phyloP scores from a whole-genome alignment of 306 rosid species.

The Prunus salicina region DNA sequence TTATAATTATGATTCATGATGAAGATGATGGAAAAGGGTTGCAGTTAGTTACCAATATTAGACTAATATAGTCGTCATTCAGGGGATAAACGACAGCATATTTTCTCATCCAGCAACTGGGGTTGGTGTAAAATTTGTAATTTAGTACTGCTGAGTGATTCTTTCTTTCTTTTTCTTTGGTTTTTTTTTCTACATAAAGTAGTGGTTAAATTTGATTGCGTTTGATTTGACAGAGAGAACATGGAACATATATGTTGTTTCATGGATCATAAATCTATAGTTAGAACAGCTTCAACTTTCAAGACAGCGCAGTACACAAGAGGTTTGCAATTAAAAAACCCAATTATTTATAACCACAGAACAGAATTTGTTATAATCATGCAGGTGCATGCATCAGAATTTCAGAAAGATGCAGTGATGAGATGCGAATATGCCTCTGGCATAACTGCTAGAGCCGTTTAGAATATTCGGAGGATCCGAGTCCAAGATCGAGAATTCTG shows the following conservation, averaged over 20 bases:
- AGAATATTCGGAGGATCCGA: conserved; percentile 1
- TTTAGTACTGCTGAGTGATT: too few relatives aligned
- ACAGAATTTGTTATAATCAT: neutral
- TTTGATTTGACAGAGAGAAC: neutral
- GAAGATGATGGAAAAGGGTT: neutral
- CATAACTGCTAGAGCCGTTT: neutral
- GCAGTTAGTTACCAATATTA: neutral
- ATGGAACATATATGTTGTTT: neutral
- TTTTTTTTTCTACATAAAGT: neutral
- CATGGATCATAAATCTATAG: neutral
- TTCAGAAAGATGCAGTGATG: neutral
- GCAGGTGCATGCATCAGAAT: neutral
- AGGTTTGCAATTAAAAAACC: neutral
- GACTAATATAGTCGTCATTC: neutral
- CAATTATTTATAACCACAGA: neutral
- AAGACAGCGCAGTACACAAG: neutral
- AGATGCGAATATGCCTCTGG: conserved; percentile 5
- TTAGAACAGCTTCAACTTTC: neutral
- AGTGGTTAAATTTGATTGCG: neutral
- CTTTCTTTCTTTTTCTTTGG: too few relatives aligned
- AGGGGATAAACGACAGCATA: neutral
- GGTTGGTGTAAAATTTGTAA: neutral
- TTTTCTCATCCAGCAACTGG: too few relatives aligned
- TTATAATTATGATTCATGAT: neutral
- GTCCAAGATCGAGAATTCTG: neutral